A percentile compares a stretch with the other conserved stretches of the same genome.
Evolutionary conservation across 164 flowering plant species (phyloP).

Genomic region (Sextonia rubra): DNA sequence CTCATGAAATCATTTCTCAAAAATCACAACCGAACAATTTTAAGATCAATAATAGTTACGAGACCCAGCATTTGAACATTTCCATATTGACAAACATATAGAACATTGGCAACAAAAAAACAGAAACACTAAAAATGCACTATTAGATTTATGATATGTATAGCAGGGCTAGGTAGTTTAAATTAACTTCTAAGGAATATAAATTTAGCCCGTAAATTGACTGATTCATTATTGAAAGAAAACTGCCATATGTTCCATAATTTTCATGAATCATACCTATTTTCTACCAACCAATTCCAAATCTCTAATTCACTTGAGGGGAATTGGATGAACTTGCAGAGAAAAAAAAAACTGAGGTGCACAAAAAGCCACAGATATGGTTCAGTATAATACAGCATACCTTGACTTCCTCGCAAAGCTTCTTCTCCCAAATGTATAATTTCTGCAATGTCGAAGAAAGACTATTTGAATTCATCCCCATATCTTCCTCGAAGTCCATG

Average conservation of each 20-base stretch:
- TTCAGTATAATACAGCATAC: conserved; percentile 29
- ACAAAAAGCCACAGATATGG: neutral
- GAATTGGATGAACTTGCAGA: too few relatives aligned
- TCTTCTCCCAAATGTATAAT: conserved; percentile 92
- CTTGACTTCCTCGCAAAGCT: conserved; percentile 94
- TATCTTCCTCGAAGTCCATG: conserved; percentile 44
- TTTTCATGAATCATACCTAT: too few relatives aligned
- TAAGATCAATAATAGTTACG: too few relatives aligned
- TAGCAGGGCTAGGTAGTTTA: neutral
- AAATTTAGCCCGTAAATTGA: too few relatives aligned
- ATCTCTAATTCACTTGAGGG: too few relatives aligned
- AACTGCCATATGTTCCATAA: too few relatives aligned
- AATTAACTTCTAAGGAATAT: too few relatives aligned
- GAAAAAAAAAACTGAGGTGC: neutral
- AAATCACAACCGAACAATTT: neutral
- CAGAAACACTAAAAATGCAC: neutral
- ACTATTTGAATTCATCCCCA: conserved; percentile 35
- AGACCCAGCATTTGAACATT: neutral
- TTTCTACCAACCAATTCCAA: too few relatives aligned
- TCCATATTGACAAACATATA: neutral
- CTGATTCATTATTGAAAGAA: too few relatives aligned
- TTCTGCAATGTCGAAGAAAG: conserved; percentile 85
- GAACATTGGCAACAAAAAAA: neutral
- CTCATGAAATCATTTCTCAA: neutral
- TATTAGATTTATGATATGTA: too few relatives aligned